These are phyloP conservation scores for Stephanocyclus meneghinianus DNA, from an alignment of 352 stramenopile species.

Conservation along the genomic window DNA sequence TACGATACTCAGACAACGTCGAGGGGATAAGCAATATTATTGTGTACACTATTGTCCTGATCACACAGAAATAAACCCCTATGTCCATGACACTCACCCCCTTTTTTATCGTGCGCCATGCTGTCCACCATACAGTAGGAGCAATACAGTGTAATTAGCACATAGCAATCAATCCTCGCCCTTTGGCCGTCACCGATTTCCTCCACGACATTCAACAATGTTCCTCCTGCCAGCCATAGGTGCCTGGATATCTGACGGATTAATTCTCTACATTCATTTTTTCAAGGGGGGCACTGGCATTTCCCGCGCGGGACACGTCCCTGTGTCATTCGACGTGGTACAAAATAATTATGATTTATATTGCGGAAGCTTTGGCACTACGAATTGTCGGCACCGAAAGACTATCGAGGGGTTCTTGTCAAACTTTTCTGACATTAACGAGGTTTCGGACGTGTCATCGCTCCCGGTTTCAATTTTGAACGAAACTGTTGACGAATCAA, in stretches of 20 bases:
- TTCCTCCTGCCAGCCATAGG: constrained; percentile 56
- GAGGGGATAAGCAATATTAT: no score
- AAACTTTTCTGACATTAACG: background rate
- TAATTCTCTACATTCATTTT: constrained; percentile 57
- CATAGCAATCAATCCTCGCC: no score
- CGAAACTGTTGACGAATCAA: constrained; percentile 4
- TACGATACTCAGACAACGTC: no score
- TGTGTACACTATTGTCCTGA: no score
- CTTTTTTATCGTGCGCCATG: no score
- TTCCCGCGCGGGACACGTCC: background rate
- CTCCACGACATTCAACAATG: constrained; percentile 23
- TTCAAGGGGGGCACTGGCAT: constrained; percentile 1
- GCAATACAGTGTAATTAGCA: no score
- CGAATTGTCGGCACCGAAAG: background rate
- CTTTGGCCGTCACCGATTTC: no score
- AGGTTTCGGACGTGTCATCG: no score
- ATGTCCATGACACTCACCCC: no score
- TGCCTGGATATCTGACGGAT: constrained; percentile 51
- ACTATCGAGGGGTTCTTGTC: background rate
- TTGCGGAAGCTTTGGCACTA: background rate
- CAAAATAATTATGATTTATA: background rate
- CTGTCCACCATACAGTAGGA: no score
- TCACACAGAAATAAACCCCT: no score
- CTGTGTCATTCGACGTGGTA: background rate
- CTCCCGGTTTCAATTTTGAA: background rate